Evolutionary conservation across 2,329 filamentous ascomycete species (phyloP), one percentile per base, ranked within the genome.

Genomic region (Calycina marina): DNA sequence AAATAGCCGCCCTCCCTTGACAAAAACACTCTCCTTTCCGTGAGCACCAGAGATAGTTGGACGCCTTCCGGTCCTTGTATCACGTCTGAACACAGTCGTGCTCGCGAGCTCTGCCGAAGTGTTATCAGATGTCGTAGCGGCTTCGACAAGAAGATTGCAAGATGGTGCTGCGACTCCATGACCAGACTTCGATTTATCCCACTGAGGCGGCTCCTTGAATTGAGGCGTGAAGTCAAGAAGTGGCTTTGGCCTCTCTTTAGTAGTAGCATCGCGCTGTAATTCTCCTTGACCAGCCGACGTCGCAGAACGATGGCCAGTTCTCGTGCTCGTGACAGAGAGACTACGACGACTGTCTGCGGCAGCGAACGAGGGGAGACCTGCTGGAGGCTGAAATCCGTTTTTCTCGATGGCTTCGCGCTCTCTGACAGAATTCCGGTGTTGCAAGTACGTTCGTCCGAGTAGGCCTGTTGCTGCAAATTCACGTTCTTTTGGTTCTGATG

Each of bases 191-290:
- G 67, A 65, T 28, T 59, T 61, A 32, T 59, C 54, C 47, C 65
- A 64, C 51, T 76, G 63, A 12, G 75, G 75, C 5, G 74, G 65
- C 39, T 79, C 74, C 30, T 66, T 62, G 47, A 76, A 78, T 30
- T 63, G 60, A 0, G 73, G 72, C 0, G 72, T 74, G 25, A 84
- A 62, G 46, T 81, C 78, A 17, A 85, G 56, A 4, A 85, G 61
- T 2, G 79, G 77, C 39, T 72, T 72, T 1, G 42, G 45, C 14
- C 38, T 37, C 14, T 34, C 28, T 3, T 31, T 28, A 18, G 34
- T 35, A 8, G 26, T 37, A 3, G 32, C 17, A 12, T 13, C 37
- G n/a, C 38, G 40, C 17, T 34, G 25, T 3, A 39, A 27, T 12
- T 32, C 32, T 14, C 27, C 18, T 4, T 28, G 31, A 4, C 13